These are phyloP conservation scores for Starmerella vitae DNA, from an alignment of 805 yeast genomes.

Conservation along the genomic window DNA sequence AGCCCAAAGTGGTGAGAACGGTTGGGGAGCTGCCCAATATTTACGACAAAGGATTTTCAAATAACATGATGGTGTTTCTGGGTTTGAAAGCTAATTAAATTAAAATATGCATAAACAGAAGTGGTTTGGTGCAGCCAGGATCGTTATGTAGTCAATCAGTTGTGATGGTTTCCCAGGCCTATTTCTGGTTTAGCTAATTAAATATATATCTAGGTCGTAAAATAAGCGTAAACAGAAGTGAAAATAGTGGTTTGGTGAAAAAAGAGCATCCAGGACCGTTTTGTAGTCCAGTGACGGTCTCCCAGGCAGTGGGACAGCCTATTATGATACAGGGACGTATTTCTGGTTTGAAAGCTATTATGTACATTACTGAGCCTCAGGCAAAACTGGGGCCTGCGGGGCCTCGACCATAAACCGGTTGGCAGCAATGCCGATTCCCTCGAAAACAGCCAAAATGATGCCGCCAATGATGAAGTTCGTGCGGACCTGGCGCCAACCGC, in stretches of 20 bases:
- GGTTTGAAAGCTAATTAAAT: neutral
- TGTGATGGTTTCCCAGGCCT: too few relatives aligned
- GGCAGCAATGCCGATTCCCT: constrained; percentile 96
- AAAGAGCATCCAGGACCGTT: too few relatives aligned
- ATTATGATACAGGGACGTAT: too few relatives aligned
- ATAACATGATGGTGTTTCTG: constrained; percentile 15
- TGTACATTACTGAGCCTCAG: constrained; percentile 16
- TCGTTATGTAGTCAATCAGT: too few relatives aligned
- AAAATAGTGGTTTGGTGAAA: too few relatives aligned
- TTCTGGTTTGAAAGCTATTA: too few relatives aligned
- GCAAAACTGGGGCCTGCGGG: constrained; percentile 33
- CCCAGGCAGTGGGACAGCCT: too few relatives aligned
- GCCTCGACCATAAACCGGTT: constrained; percentile 74
- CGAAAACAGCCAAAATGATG: constrained; percentile 87
- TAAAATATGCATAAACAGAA: neutral
- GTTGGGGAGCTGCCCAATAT: constrained; percentile 29
- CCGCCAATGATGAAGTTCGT: constrained; percentile 97
- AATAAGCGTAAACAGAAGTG: too few relatives aligned
- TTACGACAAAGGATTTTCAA: constrained; percentile 28
- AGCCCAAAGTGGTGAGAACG: constrained; percentile 19
- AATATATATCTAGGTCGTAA: too few relatives aligned
- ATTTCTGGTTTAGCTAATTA: too few relatives aligned
- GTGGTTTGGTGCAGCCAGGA: too few relatives aligned
- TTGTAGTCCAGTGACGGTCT: too few relatives aligned
- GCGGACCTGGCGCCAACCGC: constrained; percentile 95